Percentiles rank a stretch among this genome's conserved stretches.
Conservation (phyloP, 208 protist genomes). For the Crithidia brevicula region DNA sequence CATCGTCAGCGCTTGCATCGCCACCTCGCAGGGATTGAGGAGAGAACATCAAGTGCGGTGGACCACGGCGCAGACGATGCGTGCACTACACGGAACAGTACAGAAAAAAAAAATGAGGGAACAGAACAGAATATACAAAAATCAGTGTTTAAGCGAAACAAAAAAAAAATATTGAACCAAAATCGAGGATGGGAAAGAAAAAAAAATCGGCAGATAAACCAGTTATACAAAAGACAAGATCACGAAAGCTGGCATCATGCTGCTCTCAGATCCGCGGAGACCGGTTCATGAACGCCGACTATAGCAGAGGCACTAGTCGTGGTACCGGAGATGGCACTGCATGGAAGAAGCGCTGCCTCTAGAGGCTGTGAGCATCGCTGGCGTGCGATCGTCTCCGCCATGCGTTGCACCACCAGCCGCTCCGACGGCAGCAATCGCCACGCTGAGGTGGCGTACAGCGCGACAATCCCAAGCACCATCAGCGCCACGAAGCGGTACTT, state of each 20-base stretch:
- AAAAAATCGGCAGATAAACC: not conserved
- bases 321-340: not conserved
- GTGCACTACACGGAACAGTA: no score
- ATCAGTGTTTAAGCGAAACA: not conserved
- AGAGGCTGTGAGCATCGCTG: conserved; percentile 9
- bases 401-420: conserved; percentile 10
- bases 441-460: conserved; percentile 20
- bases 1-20: no score
- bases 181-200: not conserved
- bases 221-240: not conserved
- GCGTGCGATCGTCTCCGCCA: conserved; percentile 22
- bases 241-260: no score
- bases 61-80: no score
- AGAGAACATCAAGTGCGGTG: no score
- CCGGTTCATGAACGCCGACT: no score
- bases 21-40: no score
- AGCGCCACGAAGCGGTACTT: conserved; percentile 31
- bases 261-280: no score
- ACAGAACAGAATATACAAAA: not conserved
- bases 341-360: not conserved
- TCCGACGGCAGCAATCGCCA: conserved; percentile 36
- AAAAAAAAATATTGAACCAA: not conserved
- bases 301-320: not conserved
- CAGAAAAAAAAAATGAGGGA: not conserved
- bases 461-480: conserved; percentile 16